Evolutionary conservation across 768 basidiomycete species (phyloP).

Genomic region (Leccinum variicolor): DNA sequence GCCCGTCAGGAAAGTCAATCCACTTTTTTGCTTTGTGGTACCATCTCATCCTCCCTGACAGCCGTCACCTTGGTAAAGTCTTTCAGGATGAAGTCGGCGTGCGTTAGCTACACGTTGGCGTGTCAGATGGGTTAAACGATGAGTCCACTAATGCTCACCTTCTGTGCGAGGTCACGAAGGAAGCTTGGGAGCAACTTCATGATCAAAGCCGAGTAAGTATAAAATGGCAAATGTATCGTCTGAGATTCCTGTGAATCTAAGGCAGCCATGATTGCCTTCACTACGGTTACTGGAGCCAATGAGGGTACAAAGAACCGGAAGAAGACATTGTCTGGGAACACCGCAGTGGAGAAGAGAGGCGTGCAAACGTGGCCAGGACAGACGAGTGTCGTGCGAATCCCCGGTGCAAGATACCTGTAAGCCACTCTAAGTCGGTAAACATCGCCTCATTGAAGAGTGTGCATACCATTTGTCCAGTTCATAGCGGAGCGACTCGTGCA

Average conservation of each 20-base stretch:
- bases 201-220: constrained; percentile 55
- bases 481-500: constrained; percentile 83
- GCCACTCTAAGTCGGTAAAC: background rate
- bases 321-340: constrained; percentile 45
- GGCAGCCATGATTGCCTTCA: constrained; percentile 78
- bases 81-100: constrained; percentile 71
- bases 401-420: constrained; percentile 62
- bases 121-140: constrained; percentile 8
- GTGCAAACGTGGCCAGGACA: constrained; percentile 80
- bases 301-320: constrained; percentile 77
- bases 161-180: constrained; percentile 69
- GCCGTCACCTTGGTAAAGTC: constrained; percentile 65
- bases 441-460: background rate
- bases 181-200: constrained; percentile 66
- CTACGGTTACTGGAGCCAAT: constrained; percentile 67
- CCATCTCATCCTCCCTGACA: constrained; percentile 52
- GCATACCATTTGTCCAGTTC: constrained; percentile 78
- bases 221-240: constrained; percentile 71
- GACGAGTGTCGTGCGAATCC: constrained; percentile 85
- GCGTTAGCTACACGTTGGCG: constrained; percentile 45
- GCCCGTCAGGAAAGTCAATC: constrained; percentile 1
- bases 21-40: constrained; percentile 8
- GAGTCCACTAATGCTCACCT: constrained; percentile 43
- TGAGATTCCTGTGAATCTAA: constrained; percentile 78
- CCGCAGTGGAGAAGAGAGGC: constrained; percentile 64